Percentiles rank a stretch among this genome's conserved stretches.
phyloP scores from a whole-genome alignment of 805 yeast genomes.

The Diddensiella transvaalensis region DNA sequence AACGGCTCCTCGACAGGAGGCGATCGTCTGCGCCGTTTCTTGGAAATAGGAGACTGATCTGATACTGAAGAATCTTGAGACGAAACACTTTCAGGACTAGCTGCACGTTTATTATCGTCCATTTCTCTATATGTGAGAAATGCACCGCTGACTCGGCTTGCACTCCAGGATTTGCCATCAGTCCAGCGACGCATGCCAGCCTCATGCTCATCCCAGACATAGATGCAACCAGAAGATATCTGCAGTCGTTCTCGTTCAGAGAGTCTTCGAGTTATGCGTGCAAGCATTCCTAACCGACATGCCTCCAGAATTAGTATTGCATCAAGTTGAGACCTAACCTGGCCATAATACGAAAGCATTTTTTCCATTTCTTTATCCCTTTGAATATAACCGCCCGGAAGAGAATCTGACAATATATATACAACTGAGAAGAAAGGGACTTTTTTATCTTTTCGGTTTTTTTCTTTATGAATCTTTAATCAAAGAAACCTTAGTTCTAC shows the following conservation, averaged over 20 bases:
- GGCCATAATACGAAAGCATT: slow-evolving; percentile 62
- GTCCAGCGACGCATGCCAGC: slow-evolving; percentile 77
- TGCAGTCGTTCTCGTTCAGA: slow-evolving; percentile 51
- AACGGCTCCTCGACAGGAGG: not conserved
- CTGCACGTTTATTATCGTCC: slow-evolving; percentile 32
- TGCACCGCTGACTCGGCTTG: slow-evolving; percentile 62
- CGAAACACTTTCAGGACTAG: slow-evolving; percentile 6
- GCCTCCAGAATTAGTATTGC: slow-evolving; percentile 67
- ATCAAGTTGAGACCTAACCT: slow-evolving; percentile 53
- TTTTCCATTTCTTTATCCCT: slow-evolving; percentile 4
- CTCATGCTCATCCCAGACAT: slow-evolving; percentile 67
- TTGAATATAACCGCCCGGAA: not conserved
- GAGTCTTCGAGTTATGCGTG: slow-evolving; percentile 54
- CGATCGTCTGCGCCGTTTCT: not conserved
- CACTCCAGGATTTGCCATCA: slow-evolving; percentile 71
- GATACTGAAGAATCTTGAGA: not conserved
- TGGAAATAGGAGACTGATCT: not conserved
- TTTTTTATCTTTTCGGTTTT: too few relatives aligned
- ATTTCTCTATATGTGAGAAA: slow-evolving; percentile 63
- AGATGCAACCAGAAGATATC: slow-evolving; percentile 58
- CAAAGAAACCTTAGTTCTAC: too few relatives aligned
- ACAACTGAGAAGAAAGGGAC: not conserved
- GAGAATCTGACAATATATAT: not conserved
- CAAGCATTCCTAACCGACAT: slow-evolving; percentile 50
- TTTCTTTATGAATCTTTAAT: not conserved